Base-by-base conservation (phyloP, 495 filamentous ascomycete species). In the Tuber borchii region DNA sequence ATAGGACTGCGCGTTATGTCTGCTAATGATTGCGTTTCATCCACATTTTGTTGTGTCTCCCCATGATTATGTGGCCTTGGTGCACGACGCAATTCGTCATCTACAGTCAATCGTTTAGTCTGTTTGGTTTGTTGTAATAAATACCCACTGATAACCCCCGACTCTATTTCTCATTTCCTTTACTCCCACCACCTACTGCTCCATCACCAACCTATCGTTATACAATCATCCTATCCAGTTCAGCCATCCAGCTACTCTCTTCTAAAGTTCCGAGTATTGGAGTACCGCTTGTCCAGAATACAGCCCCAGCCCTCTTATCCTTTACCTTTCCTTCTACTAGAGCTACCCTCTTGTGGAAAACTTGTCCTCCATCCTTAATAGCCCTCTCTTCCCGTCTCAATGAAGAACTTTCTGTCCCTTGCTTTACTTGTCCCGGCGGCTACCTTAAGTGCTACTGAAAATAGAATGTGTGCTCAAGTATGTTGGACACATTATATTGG, bases 401-500 rank as follows among this genome's bases (percentile, higher is more conserved):
- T 79, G 76, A 71, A 75, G 26, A 26, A 7, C 6, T 72, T 34
- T 40, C 43, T 72, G 16, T 71, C 34, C 16, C 40, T 75, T 26
- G 44, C 26, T 37, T 14, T 46, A 65, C 44, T 75, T 26, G 19
- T 79, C 10, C n/a, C 72, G 61, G 26, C 37, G 51, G 26, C 39
- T 31, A 43, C 75, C n/a, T 44, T 79, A 61, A 34, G 42, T 34
- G 76, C 72, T 31, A 48, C 78, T 75, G 78, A 79, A 43, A 56
- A 31, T 40, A 72, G 72, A 73, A 46, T 79, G 46, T 79, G 78
- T 17, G 75, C 70, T 12, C 69, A 79, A 31, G 65, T 79, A 31
- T 79, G 76, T 65, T 79, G 76, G 78, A 73, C 77, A 26, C 26
- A 79, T 51, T 39, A 65, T 48, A 68, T 79, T n/a, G 45, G 71